These are phyloP conservation scores for Hortaea werneckii DNA, from an alignment of 2,329 filamentous ascomycete species.

Conservation along the genomic window DNA sequence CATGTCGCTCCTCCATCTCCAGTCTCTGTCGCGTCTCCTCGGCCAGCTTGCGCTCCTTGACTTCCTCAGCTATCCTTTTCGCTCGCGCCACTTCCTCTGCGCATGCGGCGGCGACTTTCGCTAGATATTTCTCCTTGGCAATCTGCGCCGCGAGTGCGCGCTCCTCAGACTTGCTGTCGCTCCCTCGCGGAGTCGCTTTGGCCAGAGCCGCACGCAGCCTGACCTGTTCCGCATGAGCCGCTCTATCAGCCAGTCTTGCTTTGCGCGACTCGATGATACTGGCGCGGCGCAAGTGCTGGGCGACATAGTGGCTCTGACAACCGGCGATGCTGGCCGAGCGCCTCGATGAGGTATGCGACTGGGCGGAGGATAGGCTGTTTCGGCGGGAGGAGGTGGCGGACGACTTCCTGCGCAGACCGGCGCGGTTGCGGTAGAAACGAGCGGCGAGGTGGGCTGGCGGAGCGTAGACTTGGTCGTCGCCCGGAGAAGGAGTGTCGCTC, in stretches of 20 bases:
- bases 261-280: conserved; percentile 74
- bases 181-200: conserved; percentile 54
- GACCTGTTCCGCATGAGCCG: conserved; percentile 75
- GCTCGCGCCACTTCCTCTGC: conserved; percentile 75
- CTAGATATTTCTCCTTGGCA: conserved; percentile 68
- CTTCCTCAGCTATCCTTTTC: conserved; percentile 71
- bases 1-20: conserved; percentile 71
- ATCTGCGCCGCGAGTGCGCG: conserved; percentile 66
- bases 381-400: conserved; percentile 70
- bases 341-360: conserved; percentile 56
- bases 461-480: conserved; percentile 36
- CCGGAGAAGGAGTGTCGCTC: conserved; percentile 1
- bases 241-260: conserved; percentile 67
- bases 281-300: conserved; percentile 67
- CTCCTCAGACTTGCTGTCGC: conserved; percentile 58
- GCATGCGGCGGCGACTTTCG: conserved; percentile 70
- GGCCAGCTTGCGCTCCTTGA: conserved; percentile 69
- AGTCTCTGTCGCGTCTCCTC: conserved; percentile 58
- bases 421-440: conserved; percentile 57
- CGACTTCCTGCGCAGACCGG: conserved; percentile 56
- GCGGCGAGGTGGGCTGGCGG: conserved; percentile 69
- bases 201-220: conserved; percentile 63
- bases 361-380: conserved; percentile 68
- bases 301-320: conserved; percentile 63
- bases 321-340: conserved; percentile 22